These are phyloP conservation scores for Lentinula guzmanii DNA, from an alignment of 768 basidiomycete genomes.

Conservation along the genomic window DNA sequence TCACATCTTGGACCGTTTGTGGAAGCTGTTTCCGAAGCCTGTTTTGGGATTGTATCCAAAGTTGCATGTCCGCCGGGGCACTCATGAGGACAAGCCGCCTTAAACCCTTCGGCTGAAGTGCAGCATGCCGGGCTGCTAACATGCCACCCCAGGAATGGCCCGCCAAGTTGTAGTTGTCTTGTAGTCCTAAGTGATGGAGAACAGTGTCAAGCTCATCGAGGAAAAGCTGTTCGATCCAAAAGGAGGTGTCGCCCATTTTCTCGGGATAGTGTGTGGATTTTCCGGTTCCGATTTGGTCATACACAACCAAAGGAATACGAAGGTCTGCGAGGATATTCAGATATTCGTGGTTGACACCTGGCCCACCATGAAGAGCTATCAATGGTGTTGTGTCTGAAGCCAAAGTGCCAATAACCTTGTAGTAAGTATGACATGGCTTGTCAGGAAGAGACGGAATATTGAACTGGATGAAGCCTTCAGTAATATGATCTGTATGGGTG, in stretches of 20 bases:
- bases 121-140: conserved; percentile 24
- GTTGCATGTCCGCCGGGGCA: conserved; percentile 20
- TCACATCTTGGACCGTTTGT: conserved; percentile 22
- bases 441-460: conserved; percentile 16
- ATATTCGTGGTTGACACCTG: conserved; percentile 30
- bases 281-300: conserved; percentile 40
- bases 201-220: conserved; percentile 32
- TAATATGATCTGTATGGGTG: too few species aligned
- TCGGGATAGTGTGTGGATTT: conserved; percentile 36
- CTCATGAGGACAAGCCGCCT: conserved; percentile 22
- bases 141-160: conserved; percentile 45
- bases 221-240: conserved; percentile 36
- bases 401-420: conserved; percentile 31
- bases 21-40: conserved; percentile 22
- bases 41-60: conserved; percentile 19
- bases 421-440: conserved; percentile 32
- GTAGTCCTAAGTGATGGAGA: conserved; percentile 28
- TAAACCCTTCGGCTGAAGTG: conserved; percentile 23
- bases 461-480: conserved; percentile 20
- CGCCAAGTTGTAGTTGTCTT: conserved; percentile 26
- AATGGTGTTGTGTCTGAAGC: conserved; percentile 24
- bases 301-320: conserved; percentile 34
- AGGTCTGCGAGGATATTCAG: conserved; percentile 28
- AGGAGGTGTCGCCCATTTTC: conserved; percentile 28
- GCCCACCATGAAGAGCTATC: conserved; percentile 38